Percentiles rank a stretch among this genome's conserved stretches.
phyloP scores from a whole-genome alignment of 768 basidiomycete genomes.

The Sistotremastrum suecicum region DNA sequence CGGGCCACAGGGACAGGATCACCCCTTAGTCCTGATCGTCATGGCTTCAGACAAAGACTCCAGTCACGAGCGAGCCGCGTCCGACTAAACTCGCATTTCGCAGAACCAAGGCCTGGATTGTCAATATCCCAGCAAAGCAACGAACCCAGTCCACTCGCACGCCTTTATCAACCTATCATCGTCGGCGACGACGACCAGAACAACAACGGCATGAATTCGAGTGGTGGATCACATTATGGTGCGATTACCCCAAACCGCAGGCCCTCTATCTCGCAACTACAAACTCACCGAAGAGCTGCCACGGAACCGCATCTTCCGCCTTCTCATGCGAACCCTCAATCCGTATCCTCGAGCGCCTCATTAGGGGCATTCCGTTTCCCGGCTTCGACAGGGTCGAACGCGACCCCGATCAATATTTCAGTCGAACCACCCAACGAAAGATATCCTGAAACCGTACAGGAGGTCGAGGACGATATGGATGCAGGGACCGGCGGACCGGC shows the following conservation, averaged over 20 bases:
- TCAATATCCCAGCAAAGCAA: constrained; percentile 18
- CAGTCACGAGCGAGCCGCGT: constrained; percentile 23
- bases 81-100: constrained; percentile 7
- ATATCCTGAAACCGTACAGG: constrained; percentile 12
- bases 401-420: background rate
- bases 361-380: constrained; percentile 2
- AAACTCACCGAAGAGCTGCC: constrained; percentile 4
- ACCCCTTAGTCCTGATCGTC: constrained; percentile 17
- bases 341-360: background rate
- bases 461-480: constrained; percentile 13
- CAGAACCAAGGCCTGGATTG: constrained; percentile 2
- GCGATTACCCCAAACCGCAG: background rate
- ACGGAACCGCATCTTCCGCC: constrained; percentile 11
- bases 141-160: constrained; percentile 52
- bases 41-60: constrained; percentile 26
- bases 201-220: constrained; percentile 7
- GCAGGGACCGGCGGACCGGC: constrained; percentile 14
- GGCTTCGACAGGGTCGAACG: constrained; percentile 16
- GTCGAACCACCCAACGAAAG: constrained; percentile 4
- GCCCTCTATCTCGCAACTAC: constrained; percentile 5
- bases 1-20: constrained; percentile 6
- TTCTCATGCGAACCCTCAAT: too few species aligned
- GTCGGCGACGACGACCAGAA: constrained; percentile 34
- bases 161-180: constrained; percentile 55
- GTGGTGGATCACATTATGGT: background rate